phyloP scores from a whole-genome alignment of 257 asterid genomes.

The Nicotiana attenuata region DNA sequence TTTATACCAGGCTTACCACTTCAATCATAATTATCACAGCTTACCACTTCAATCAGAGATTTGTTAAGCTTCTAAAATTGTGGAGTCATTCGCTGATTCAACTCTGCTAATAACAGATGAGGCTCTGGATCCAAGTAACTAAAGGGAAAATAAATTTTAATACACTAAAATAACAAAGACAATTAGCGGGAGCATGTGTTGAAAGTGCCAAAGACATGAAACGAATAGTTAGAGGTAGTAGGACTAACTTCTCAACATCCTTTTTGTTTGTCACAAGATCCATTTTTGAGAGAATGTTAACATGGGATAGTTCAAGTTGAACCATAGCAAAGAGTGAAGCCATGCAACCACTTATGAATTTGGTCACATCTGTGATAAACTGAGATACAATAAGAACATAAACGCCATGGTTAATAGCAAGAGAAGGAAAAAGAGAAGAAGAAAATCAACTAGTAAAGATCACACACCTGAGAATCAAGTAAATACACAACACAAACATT shows the following conservation, averaged over 20 bases:
- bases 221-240: constrained; percentile 1
- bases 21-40: constrained; percentile 10
- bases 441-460: background rate
- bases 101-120: constrained; percentile 58
- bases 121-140: constrained; percentile 94
- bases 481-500: constrained; percentile 86
- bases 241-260: constrained; percentile 79
- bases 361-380: constrained; percentile 98
- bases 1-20: no score
- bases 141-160: constrained; percentile 15
- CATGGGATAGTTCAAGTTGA: constrained; percentile 96
- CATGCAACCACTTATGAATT: constrained; percentile 98
- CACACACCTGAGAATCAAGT: constrained; percentile 89
- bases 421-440: background rate
- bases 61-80: constrained; percentile 79
- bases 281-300: constrained; percentile 95
- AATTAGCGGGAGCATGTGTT: background rate
- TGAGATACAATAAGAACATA: constrained; percentile 20
- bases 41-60: constrained; percentile 79
- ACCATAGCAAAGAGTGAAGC: constrained; percentile 97
- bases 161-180: background rate
- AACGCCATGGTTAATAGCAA: constrained; percentile 1
- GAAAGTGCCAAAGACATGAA: background rate
- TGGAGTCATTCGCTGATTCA: constrained; percentile 90
- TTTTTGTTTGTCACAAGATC: constrained; percentile 92